A percentile compares a stretch with the other conserved stretches of the same genome.
phyloP scores from a whole-genome alignment of 768 basidiomycete species.

The Lyophyllum atratum region DNA sequence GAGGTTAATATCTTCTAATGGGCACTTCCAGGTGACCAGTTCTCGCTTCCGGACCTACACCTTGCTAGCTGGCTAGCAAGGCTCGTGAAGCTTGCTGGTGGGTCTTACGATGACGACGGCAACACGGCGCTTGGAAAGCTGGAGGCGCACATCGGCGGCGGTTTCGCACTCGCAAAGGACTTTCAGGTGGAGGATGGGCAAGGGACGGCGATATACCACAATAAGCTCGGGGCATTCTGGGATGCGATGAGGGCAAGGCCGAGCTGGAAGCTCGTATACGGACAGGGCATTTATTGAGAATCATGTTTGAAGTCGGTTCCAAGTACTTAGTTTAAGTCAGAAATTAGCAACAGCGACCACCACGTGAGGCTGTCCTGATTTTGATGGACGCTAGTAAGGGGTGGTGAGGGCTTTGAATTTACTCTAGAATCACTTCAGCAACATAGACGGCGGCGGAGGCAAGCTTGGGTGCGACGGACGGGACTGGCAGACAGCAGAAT shows the following conservation, averaged over 20 bases:
- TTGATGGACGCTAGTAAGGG: conserved; percentile 12
- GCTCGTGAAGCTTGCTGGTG: conserved; percentile 60
- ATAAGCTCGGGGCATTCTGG: conserved; percentile 75
- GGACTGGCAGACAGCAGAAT: background rate
- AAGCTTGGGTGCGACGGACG: conserved; percentile 9
- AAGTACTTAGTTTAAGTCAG: too few species aligned
- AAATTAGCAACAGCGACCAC: too few species aligned
- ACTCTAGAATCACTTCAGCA: conserved; percentile 10
- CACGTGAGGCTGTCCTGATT: conserved; percentile 12
- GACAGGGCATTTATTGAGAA: conserved; percentile 45
- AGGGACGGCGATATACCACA: conserved; percentile 24
- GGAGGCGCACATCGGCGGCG: conserved; percentile 51
- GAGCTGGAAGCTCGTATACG: conserved; percentile 77
- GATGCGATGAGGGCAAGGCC: conserved; percentile 58
- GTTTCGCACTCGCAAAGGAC: conserved; percentile 45
- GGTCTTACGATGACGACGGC: conserved; percentile 50
- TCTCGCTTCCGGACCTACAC: conserved; percentile 82
- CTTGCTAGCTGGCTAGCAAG: conserved; percentile 75
- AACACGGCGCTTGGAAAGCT: conserved; percentile 49
- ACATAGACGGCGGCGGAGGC: conserved; percentile 15
- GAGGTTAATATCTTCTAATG: conserved; percentile 41
- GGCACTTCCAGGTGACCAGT: conserved; percentile 65
- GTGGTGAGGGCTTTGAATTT: background rate
- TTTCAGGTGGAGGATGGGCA: conserved; percentile 31
- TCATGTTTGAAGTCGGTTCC: too few species aligned